Conservation (phyloP, 768 basidiomycete genomes). For the Atractiella rhizophila region DNA sequence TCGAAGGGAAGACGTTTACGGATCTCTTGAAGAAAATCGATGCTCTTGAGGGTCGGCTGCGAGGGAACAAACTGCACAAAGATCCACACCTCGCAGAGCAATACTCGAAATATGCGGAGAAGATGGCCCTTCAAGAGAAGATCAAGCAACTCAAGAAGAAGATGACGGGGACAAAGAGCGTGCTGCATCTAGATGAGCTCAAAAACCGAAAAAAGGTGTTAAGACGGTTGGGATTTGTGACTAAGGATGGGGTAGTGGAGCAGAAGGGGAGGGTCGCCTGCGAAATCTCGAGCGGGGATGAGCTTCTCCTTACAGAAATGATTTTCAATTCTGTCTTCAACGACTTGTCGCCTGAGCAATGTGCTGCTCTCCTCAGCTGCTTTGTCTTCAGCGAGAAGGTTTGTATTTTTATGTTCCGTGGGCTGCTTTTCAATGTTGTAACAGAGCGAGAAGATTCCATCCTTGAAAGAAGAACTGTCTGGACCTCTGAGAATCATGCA, state of each 20-base stretch:
- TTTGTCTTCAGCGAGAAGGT: constrained; percentile 97
- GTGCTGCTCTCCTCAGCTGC: constrained; percentile 78
- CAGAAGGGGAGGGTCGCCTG: constrained; percentile 96
- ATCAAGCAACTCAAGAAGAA: constrained; percentile 58
- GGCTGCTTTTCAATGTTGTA: not conserved
- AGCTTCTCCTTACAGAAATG: constrained; percentile 80
- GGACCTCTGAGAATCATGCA: constrained; percentile 83
- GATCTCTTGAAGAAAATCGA: constrained; percentile 79
- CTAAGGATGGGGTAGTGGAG: constrained; percentile 70
- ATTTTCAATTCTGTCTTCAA: constrained; percentile 97
- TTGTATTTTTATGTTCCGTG: constrained; percentile 7
- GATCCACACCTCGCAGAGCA: constrained; percentile 53
- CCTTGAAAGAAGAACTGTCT: constrained; percentile 77
- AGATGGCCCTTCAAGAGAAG: constrained; percentile 41
- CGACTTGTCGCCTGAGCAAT: constrained; percentile 62
- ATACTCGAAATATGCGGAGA: constrained; percentile 53
- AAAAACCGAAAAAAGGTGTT: constrained; percentile 84
- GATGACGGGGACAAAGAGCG: constrained; percentile 68
- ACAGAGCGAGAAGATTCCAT: constrained; percentile 61
- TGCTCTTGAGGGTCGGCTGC: constrained; percentile 63
- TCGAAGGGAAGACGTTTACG: constrained; percentile 79
- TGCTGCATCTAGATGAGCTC: constrained; percentile 86
- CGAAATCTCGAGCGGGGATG: constrained; percentile 93
- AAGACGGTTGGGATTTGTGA: constrained; percentile 72
- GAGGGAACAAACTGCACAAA: constrained; percentile 47